These are phyloP conservation scores for Rhypophila decipiens DNA, from an alignment of 495 filamentous ascomycete genomes.

Conservation along the genomic window DNA sequence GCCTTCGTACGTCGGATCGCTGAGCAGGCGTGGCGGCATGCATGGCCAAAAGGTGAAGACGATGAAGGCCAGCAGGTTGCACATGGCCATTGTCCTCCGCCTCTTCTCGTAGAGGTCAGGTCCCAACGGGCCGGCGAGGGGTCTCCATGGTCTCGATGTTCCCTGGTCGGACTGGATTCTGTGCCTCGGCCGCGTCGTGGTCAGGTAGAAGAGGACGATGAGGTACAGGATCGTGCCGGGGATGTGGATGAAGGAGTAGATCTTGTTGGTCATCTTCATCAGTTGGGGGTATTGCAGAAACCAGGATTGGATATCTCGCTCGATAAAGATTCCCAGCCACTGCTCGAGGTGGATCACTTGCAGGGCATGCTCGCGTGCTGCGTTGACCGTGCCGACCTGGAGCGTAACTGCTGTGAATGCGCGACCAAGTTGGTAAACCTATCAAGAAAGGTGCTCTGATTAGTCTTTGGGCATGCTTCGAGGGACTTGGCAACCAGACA, in stretches of 20 bases:
- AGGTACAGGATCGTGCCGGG: slow-evolving; percentile 67
- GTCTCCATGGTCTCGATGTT: slow-evolving; percentile 36
- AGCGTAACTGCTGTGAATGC: slow-evolving; percentile 52
- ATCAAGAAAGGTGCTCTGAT: background rate
- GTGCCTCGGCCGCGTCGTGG: slow-evolving; percentile 42
- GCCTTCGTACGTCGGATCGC: slow-evolving; percentile 36
- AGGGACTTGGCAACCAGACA: too few species aligned
- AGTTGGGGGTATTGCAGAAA: slow-evolving; percentile 36
- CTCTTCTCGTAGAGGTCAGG: slow-evolving; percentile 21
- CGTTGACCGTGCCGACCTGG: slow-evolving; percentile 46
- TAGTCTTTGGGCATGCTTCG: background rate
- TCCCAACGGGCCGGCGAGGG: slow-evolving; percentile 31
- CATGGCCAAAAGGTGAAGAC: slow-evolving; percentile 74
- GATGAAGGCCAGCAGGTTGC: slow-evolving; percentile 71
- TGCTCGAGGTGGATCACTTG: slow-evolving; percentile 57
- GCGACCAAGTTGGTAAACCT: slow-evolving; percentile 31
- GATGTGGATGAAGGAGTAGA: slow-evolving; percentile 78
- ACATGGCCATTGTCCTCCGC: slow-evolving; percentile 63
- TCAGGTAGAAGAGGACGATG: slow-evolving; percentile 62
- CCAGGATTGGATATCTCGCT: slow-evolving; percentile 51
- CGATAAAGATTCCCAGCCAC: slow-evolving; percentile 57
- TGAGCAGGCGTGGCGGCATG: slow-evolving; percentile 70
- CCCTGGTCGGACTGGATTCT: slow-evolving; percentile 28
- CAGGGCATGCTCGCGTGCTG: slow-evolving; percentile 43
- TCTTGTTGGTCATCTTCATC: slow-evolving; percentile 48